phyloP scores from a whole-genome alignment of 345 rosid genomes.

The Lumnitzera racemosa region DNA sequence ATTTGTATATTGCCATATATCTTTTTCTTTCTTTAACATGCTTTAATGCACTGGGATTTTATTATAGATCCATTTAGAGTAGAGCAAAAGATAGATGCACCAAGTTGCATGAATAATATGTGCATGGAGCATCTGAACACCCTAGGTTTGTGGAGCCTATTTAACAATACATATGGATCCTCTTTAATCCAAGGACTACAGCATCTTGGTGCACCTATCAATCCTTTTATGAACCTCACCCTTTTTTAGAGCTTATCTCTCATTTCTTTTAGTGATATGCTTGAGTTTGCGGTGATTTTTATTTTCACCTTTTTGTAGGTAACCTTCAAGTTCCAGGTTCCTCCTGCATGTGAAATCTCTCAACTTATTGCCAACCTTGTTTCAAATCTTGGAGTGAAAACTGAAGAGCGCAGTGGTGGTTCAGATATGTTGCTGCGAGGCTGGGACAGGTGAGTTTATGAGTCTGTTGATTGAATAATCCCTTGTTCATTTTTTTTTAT shows the following conservation, averaged over 20 bases:
- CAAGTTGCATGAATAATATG: too few species aligned
- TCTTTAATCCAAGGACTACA: too few species aligned
- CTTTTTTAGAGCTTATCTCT: neutral
- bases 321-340: constrained; percentile 75
- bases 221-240: too few species aligned
- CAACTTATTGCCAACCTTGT: constrained; percentile 77
- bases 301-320: constrained; percentile 35
- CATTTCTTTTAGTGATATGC: neutral
- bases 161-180: neutral
- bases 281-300: neutral
- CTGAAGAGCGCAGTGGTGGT: constrained; percentile 65
- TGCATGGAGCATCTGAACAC: neutral
- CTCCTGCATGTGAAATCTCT: constrained; percentile 61
- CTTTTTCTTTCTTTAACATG: too few species aligned
- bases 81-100: too few species aligned
- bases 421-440: constrained; percentile 75
- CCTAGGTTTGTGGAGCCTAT: neutral
- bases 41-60: too few species aligned
- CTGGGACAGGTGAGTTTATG: constrained; percentile 67
- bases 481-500: neutral
- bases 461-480: neutral
- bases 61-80: too few species aligned
- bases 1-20: too few species aligned
- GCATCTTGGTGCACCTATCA: too few species aligned
- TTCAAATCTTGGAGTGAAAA: constrained; percentile 64